These are phyloP conservation scores for Triangularia verruculosa DNA, from an alignment of 2,329 filamentous ascomycete species.

Conservation along the genomic window DNA sequence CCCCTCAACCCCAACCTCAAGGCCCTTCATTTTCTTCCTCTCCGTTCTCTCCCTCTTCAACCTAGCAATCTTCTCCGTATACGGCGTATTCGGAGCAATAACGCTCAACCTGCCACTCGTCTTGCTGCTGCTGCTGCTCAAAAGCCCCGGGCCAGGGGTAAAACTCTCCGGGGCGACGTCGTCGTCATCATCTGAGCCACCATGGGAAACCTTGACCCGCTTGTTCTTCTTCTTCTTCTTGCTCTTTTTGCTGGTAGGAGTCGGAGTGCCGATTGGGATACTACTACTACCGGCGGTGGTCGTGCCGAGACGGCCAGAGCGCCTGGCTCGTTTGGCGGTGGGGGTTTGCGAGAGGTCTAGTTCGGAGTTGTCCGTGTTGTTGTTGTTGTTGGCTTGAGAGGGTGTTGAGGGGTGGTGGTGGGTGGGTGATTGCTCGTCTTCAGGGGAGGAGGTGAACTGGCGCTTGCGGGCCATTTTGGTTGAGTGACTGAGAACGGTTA, in stretches of 20 bases:
- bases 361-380: no score
- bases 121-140: not conserved
- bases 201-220: not conserved
- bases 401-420: not conserved
- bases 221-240: not conserved
- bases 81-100: not conserved
- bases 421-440: no score
- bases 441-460: not conserved
- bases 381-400: not conserved
- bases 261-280: not conserved
- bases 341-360: constrained; percentile 1
- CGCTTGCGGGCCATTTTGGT: not conserved
- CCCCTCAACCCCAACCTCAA: not conserved
- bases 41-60: not conserved
- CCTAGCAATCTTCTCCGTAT: not conserved
- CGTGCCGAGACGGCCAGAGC: not conserved
- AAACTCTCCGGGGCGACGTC: not conserved
- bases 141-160: not conserved
- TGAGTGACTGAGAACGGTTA: no score
- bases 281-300: no score
- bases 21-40: not conserved
- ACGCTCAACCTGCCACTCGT: not conserved
- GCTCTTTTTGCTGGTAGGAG: not conserved
- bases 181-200: not conserved
- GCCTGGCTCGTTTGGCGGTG: constrained; percentile 15